Conservation (phyloP, 345 rosid genomes). For the Hypericum perforatum region DNA sequence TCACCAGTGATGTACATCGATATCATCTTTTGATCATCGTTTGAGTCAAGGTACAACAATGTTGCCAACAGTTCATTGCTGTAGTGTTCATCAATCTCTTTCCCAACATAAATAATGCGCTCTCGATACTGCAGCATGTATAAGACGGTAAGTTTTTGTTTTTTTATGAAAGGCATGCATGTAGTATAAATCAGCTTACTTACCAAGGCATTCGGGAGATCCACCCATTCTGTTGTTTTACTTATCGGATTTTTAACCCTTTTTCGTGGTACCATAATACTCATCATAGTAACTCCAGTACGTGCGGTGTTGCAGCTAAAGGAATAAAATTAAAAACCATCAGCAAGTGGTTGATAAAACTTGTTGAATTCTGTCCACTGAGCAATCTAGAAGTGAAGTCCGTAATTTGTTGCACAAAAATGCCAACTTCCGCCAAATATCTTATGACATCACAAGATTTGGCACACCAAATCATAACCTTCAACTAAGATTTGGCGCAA, state of each 20-base stretch:
- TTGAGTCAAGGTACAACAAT: slow-evolving; percentile 80
- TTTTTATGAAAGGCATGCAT: not conserved
- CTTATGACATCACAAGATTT: too few relatives aligned
- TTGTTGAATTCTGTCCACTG: too few relatives aligned
- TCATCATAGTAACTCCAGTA: slow-evolving; percentile 63
- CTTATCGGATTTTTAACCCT: slow-evolving; percentile 64
- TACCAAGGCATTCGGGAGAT: slow-evolving; percentile 83
- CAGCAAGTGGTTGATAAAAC: too few relatives aligned
- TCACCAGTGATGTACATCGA: slow-evolving; percentile 66
- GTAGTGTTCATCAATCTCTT: slow-evolving; percentile 64
- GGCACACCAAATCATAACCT: too few relatives aligned
- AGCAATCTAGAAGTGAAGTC: too few relatives aligned
- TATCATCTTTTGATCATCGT: slow-evolving; percentile 58
- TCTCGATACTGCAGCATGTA: slow-evolving; percentile 69
- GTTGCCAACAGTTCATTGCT: slow-evolving; percentile 89
- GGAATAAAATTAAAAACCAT: not conserved
- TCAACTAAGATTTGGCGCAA: too few relatives aligned
- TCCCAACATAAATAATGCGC: slow-evolving; percentile 74
- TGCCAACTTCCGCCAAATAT: too few relatives aligned
- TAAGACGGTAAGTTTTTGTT: slow-evolving; percentile 9
- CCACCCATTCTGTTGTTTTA: slow-evolving; percentile 87
- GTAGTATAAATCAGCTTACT: slow-evolving; percentile 33
- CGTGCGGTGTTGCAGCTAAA: slow-evolving; percentile 9
- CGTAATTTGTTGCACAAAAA: too few relatives aligned
- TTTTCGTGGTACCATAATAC: slow-evolving; percentile 71